phyloP scores from a whole-genome alignment of 768 basidiomycete genomes.

The Leccinum fibrillosum region DNA sequence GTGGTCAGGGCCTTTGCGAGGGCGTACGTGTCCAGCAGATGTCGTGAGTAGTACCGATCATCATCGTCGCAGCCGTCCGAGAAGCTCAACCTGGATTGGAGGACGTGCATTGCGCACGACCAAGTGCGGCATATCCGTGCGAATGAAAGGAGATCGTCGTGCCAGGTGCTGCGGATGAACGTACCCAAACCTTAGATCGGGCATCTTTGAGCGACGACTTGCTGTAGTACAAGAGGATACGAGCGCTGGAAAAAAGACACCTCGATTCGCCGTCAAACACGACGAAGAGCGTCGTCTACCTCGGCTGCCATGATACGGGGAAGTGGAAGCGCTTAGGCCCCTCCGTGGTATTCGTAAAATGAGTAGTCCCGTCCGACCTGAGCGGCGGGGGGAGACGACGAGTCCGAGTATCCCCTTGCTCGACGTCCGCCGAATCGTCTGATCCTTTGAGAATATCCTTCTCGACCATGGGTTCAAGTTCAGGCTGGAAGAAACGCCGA shows the following conservation, averaged over 20 bases:
- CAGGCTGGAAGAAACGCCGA: conserved; percentile 50
- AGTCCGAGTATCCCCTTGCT: conserved; percentile 45
- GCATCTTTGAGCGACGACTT: conserved; percentile 4
- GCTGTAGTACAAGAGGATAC: conserved; percentile 17
- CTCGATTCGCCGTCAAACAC: conserved; percentile 23
- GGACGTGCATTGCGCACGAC: too few species aligned
- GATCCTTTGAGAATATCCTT: conserved; percentile 88
- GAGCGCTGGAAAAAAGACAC: conserved; percentile 19
- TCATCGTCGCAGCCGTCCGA: too few species aligned
- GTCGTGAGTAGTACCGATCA: too few species aligned
- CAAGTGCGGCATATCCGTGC: too few species aligned
- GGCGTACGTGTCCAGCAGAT: too few species aligned
- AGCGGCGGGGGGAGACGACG: background rate
- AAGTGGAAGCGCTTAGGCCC: conserved; percentile 19
- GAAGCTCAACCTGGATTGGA: too few species aligned
- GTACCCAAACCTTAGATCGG: conserved; percentile 19
- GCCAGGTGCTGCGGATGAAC: conserved; percentile 19
- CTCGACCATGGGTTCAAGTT: conserved; percentile 66
- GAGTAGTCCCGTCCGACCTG: conserved; percentile 2
- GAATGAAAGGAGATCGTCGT: background rate
- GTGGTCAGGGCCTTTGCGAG: too few species aligned
- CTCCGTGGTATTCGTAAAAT: conserved; percentile 20
- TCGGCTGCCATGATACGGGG: conserved; percentile 21
- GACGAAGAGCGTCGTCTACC: conserved; percentile 20
- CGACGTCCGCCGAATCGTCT: conserved; percentile 84